Evolutionary conservation across 768 basidiomycete genomes (phyloP).

Genomic region (Hemileccinum impolitum): DNA sequence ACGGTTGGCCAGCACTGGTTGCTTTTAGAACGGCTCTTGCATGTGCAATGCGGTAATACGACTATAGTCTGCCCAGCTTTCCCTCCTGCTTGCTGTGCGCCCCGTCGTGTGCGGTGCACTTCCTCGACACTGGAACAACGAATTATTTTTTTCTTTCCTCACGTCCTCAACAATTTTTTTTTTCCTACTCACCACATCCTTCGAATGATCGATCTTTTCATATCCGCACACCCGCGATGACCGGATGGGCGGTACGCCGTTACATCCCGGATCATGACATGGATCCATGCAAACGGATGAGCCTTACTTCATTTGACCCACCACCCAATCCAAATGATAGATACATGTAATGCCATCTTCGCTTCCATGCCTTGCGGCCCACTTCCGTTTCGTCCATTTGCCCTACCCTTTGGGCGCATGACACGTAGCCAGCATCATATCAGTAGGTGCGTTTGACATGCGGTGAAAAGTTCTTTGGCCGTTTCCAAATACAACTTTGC

Average conservation of each 20-base stretch:
- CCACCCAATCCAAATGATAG: conserved; percentile 9
- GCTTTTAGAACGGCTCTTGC: conserved; percentile 18
- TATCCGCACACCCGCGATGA: conserved; percentile 32
- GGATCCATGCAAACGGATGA: conserved; percentile 4
- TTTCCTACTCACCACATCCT: conserved; percentile 16
- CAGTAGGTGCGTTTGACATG: conserved; percentile 31
- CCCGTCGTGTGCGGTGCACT: background rate
- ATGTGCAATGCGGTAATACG: conserved; percentile 13
- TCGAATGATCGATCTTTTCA: conserved; percentile 24
- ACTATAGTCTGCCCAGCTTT: conserved; percentile 15
- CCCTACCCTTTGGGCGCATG: conserved; percentile 24
- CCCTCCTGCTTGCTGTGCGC: background rate
- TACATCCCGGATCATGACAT: conserved; percentile 29
- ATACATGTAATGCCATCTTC: conserved; percentile 16
- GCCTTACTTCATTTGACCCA: conserved; percentile 10
- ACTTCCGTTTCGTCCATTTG: conserved; percentile 25
- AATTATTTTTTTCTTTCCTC: background rate
- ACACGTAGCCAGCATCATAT: conserved; percentile 26
- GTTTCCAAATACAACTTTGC: conserved; percentile 22
- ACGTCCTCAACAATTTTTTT: conserved; percentile 16
- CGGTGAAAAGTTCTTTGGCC: conserved; percentile 30
- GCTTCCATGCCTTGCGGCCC: conserved; percentile 26
- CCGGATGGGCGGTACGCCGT: conserved; percentile 26
- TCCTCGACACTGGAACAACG: no score
- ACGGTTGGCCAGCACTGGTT: conserved; percentile 6